phyloP scores from a whole-genome alignment of 352 stramenopile species.

The Phytophthora tubulina region DNA sequence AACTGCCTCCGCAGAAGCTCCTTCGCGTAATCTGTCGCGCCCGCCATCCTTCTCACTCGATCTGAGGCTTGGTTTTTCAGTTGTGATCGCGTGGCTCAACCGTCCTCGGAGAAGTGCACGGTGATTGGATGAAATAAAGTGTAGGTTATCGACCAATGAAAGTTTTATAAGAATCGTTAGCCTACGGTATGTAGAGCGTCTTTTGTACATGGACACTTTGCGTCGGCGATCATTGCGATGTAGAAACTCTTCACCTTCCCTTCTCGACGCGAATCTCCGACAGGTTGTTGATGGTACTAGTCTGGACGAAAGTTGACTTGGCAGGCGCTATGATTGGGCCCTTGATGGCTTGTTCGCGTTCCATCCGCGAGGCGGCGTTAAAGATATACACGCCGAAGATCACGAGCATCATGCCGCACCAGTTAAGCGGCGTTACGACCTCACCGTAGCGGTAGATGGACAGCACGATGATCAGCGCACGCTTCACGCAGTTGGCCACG shows the following conservation, averaged over 20 bases:
- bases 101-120: conserved; percentile 1
- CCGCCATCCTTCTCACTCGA: conserved; percentile 46
- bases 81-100: conserved; percentile 34
- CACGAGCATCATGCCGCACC: conserved; percentile 88
- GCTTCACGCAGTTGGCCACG: conserved; percentile 93
- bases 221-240: too few relatives aligned
- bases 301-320: conserved; percentile 45
- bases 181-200: conserved; percentile 7
- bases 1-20: conserved; percentile 87
- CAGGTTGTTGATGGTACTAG: conserved; percentile 62
- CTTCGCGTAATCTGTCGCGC: conserved; percentile 74
- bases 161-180: conserved; percentile 23
- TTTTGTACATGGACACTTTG: conserved; percentile 32
- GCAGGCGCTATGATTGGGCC: conserved; percentile 46
- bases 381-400: conserved; percentile 92
- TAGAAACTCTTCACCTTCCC: conserved; percentile 26
- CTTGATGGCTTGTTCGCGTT: conserved; percentile 50
- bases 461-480: conserved; percentile 90
- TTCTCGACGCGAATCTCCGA: conserved; percentile 80
- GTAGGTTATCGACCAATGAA: conserved; percentile 15
- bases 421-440: conserved; percentile 82
- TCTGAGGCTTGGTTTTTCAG: conserved; percentile 25
- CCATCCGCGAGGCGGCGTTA: conserved; percentile 75
- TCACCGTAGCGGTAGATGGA: conserved; percentile 93
- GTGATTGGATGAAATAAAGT: conserved; percentile 24